These are phyloP conservation scores for Dothiorella sarmentorum DNA, from an alignment of 2,329 filamentous ascomycete genomes.

Conservation along the genomic window DNA sequence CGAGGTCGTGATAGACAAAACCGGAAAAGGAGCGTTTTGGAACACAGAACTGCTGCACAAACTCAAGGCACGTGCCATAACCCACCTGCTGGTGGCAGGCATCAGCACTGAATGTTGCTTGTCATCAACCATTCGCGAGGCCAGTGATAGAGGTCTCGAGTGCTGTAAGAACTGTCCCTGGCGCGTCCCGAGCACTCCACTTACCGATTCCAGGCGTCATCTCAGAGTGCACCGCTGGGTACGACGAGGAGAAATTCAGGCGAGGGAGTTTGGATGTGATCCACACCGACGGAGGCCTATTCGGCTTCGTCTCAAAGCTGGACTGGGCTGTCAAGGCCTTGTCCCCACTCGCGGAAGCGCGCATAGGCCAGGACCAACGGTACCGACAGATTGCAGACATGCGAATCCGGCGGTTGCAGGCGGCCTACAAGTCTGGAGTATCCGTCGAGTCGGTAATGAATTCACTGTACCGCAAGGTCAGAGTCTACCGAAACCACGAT, in stretches of 20 bases:
- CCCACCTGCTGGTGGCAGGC: constrained; percentile 56
- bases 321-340: constrained; percentile 40
- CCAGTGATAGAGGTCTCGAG: constrained; percentile 59
- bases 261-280: constrained; percentile 49
- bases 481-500: constrained; percentile 47
- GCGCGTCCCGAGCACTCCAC: no score
- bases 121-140: constrained; percentile 54
- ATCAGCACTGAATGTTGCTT: constrained; percentile 60
- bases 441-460: constrained; percentile 45
- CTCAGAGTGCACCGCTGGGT: constrained; percentile 46
- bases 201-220: constrained; percentile 32
- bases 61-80: constrained; percentile 54
- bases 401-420: constrained; percentile 43
- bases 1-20: constrained; percentile 57
- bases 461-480: constrained; percentile 46
- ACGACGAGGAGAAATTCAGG: constrained; percentile 47
- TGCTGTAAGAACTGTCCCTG: constrained; percentile 43
- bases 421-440: constrained; percentile 44
- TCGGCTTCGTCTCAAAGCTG: constrained; percentile 47
- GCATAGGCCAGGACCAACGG: background rate
- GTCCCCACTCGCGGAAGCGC: constrained; percentile 21
- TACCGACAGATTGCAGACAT: constrained; percentile 37
- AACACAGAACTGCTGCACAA: constrained; percentile 53
- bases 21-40: constrained; percentile 59
- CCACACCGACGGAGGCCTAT: constrained; percentile 51